Percentiles rank a stretch among this genome's conserved stretches.
Conservation (phyloP, 768 basidiomycete genomes). For the Pisolithus albus region DNA sequence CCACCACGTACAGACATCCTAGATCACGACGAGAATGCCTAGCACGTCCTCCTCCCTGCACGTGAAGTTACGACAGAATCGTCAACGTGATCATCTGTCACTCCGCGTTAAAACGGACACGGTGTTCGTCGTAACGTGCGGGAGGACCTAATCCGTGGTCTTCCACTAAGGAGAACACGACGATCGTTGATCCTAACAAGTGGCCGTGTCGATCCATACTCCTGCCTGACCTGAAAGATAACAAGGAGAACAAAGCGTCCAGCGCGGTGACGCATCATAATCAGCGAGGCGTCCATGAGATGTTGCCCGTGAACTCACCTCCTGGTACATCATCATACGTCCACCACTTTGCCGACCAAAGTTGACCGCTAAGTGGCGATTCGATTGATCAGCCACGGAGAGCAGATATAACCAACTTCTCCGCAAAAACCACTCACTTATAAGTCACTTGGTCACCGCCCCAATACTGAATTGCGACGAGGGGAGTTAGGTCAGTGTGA, state of each 20-base stretch:
- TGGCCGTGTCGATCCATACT: not conserved
- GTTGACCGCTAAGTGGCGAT: constrained; percentile 31
- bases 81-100: too few species aligned
- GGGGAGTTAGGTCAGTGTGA: not conserved
- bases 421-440: constrained; percentile 22
- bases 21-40: too few species aligned
- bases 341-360: constrained; percentile 50
- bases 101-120: too few species aligned
- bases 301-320: constrained; percentile 14
- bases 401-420: not conserved
- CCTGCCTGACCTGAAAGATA: not conserved
- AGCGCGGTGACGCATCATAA: not conserved
- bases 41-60: too few species aligned
- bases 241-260: not conserved
- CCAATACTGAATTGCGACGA: constrained; percentile 30
- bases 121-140: too few species aligned
- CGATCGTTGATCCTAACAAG: too few species aligned
- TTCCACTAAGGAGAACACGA: too few species aligned
- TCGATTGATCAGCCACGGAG: not conserved
- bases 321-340: constrained; percentile 32
- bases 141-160: too few species aligned
- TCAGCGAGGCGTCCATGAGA: not conserved
- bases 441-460: constrained; percentile 37
- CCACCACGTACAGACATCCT: too few species aligned
- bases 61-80: too few species aligned